These are phyloP conservation scores for Fusarium ramigenum DNA, from an alignment of 2,329 filamentous ascomycete genomes.

Conservation along the genomic window DNA sequence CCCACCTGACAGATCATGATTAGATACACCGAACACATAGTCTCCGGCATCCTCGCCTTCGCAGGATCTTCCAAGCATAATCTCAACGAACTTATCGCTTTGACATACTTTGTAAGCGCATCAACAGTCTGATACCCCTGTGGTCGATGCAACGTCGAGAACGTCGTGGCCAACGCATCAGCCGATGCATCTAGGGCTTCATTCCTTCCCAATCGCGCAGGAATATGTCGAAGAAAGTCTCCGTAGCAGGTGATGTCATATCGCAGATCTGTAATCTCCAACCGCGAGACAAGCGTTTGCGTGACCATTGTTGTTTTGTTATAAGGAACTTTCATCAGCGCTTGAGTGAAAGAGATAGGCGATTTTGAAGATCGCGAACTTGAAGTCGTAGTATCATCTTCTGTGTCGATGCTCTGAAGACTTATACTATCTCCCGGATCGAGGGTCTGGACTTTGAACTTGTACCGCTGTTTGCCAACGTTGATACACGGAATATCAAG, in stretches of 20 bases:
- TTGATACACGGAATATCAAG: constrained; percentile 56
- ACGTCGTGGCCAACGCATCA: constrained; percentile 43
- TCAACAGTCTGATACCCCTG: constrained; percentile 27
- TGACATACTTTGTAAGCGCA: constrained; percentile 45
- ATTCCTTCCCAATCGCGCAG: constrained; percentile 55
- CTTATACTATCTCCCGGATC: background rate
- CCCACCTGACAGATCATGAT: constrained; percentile 50
- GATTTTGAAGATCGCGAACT: background rate
- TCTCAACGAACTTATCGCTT: constrained; percentile 44
- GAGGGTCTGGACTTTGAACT: constrained; percentile 54
- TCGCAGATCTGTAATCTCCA: constrained; percentile 54
- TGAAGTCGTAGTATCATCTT: constrained; percentile 7
- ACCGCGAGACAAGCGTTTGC: constrained; percentile 43
- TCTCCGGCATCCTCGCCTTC: constrained; percentile 44
- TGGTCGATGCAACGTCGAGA: constrained; percentile 36
- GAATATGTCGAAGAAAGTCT: constrained; percentile 55
- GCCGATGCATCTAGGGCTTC: constrained; percentile 55
- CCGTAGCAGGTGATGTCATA: constrained; percentile 60
- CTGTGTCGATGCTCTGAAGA: constrained; percentile 1
- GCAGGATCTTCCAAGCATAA: constrained; percentile 41
- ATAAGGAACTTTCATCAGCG: constrained; percentile 36
- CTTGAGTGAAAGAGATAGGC: background rate
- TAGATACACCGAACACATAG: constrained; percentile 51
- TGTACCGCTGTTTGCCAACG: constrained; percentile 57
- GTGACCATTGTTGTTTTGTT: constrained; percentile 44